Evolutionary conservation across 441 rosid genomes (phyloP), one percentile per base, ranked within the genome.

Genomic region (Gossypium davidsonii): DNA sequence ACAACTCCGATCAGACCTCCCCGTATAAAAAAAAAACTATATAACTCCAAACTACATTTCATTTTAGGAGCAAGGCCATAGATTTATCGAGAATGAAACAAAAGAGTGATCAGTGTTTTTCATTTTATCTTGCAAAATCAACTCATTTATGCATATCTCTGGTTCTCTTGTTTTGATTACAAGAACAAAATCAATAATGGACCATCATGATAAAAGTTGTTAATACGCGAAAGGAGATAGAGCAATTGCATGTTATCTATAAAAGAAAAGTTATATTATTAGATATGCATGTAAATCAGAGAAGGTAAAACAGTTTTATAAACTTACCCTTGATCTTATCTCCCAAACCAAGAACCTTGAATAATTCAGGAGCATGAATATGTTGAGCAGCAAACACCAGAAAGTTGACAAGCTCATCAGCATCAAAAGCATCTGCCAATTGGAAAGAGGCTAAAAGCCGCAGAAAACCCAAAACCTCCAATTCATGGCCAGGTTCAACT

Each of bases 381-480:
- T 77, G 68, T 9, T 60, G 73, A 74, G 72, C 72, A 67, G 78
- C 76, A 59, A 12, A 34, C 65, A 67, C 44, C 23, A 74, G 67
- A 56, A 74, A 73, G 26, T 37, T 57, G 23, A 44, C 55, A 26
- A 81, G 73, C 66, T 82, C 80, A 72, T 59, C 74, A 15, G 64
- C 23, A 69, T 67, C 72, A 62, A 79, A 79, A 37, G 79, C 44
- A 59, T 68, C 12, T 4, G 69, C 72, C 76, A 84, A 70, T 44
- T 66, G 31, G 48, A 62, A 84, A 25, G 80, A 77, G 60, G 80
- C 82, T 48, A 84, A 23, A 65, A 84, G 80, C 44, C 59, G 67
- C 52, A 84, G 57, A 48, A 81, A 81, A 12, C 79, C 82, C 67
- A 81, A 73, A 62, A 81, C 78, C 74, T 79, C 79, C 56, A 78